Evolutionary conservation across 345 rosid species (phyloP).

Genomic region (Populus ilicifolia): DNA sequence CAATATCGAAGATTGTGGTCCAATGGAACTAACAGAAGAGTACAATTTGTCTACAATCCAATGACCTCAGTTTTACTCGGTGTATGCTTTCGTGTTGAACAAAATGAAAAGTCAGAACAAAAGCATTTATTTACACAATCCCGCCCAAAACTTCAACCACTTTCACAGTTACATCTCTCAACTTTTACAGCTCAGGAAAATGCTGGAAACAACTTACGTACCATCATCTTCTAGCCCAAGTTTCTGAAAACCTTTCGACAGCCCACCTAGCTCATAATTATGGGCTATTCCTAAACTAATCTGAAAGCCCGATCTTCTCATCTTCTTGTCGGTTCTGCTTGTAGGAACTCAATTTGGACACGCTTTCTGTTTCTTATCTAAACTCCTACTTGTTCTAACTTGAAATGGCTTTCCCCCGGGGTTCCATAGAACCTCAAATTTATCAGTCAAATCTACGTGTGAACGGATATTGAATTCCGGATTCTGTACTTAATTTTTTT

Average conservation of each 20-base stretch:
- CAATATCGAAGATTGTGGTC: neutral
- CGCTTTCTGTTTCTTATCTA: neutral
- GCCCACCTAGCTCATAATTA: neutral
- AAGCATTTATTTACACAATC: neutral
- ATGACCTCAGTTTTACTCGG: neutral
- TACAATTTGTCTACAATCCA: neutral
- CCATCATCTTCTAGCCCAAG: neutral
- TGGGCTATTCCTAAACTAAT: neutral
- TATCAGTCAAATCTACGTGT: neutral
- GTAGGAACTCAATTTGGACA: constrained; percentile 1
- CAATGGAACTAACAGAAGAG: neutral
- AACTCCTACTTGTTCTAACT: constrained; percentile 15
- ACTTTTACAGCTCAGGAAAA: too few relatives aligned
- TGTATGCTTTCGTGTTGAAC: neutral
- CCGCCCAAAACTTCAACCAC: too few relatives aligned
- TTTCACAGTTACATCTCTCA: too few relatives aligned
- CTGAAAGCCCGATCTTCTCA: neutral
- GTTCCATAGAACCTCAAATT: neutral
- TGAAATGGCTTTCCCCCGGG: neutral
- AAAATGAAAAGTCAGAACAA: neutral
- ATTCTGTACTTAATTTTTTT: neutral
- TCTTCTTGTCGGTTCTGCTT: neutral
- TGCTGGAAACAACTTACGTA: neutral
- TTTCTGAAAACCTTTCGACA: too few relatives aligned
- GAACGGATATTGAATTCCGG: neutral